Base-by-base conservation (phyloP, 2,329 filamentous ascomycete genomes). In the Diaporthe longicolla region DNA sequence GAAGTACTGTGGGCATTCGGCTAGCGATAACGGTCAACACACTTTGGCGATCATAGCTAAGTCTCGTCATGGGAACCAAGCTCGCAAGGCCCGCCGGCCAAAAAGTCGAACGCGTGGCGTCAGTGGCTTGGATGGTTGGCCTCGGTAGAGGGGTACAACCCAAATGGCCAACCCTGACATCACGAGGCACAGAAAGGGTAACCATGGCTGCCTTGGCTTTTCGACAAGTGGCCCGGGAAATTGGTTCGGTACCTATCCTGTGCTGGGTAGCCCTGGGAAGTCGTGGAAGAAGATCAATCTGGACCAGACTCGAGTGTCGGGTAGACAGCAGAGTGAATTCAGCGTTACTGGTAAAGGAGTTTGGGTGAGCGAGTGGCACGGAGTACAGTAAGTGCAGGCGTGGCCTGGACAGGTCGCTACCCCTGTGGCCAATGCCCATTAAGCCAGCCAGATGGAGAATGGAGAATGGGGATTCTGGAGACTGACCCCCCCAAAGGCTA, bases 111-210 rank as follows among this genome's bases (percentile, higher is more conserved):
- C 32, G 70, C 70, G 70, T 71, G 70, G 57, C 70, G 57, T 54
- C 35, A 45, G 70, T 71, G 57, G 70, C 70, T 71, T 71, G 45
- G 69, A 45, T 63, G 45, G 43, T 50, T 10, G 63, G 48, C n/a
- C 63, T 54, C 32, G 48, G 48, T 68, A 37, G 45, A 37, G 45
- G 63, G 63, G 45, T 26, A 37, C 19, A 24, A 21, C 43, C 8
- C 21, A 35, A 32, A 17, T 48, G 59, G 59, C 59, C 59, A 40
- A 19, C 59, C 40, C 45, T 50, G 63, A 52, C 45, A 66, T 68
- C 32, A 29, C 45, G 13, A 48, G 48, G 63, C 32, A 13, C 21
- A 19, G 45, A 45, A 50, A 29, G 55, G 24, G 13, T 35, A 24
- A n/a, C 66, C 54, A 52, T 37, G 35, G 66, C 52, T 58, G 58